phyloP scores from a whole-genome alignment of 1,139 yeast species.

The Candida sp. region DNA sequence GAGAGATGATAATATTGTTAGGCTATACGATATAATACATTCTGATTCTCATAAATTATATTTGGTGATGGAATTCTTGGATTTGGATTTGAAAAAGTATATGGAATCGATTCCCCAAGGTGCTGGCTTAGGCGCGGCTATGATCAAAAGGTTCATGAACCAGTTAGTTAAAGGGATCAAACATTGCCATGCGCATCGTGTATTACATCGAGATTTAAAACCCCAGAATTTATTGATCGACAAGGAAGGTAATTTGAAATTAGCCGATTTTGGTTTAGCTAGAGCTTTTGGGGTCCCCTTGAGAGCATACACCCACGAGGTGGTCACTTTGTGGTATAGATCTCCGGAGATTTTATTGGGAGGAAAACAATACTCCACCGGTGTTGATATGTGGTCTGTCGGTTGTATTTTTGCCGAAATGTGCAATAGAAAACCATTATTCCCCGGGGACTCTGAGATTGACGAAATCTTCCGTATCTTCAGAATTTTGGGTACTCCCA shows the following conservation, averaged over 20 bases:
- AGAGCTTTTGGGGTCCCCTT: slow-evolving; percentile 97
- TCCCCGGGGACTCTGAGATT: slow-evolving; percentile 97
- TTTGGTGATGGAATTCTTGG: slow-evolving; percentile 90
- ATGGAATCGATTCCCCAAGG: slow-evolving; percentile 96
- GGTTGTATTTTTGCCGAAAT: slow-evolving; percentile 99
- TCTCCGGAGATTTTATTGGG: slow-evolving; percentile 96
- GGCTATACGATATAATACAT: slow-evolving; percentile 91
- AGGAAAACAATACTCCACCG: slow-evolving; percentile 96
- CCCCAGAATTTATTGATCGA: slow-evolving; percentile 94
- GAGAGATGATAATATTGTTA: slow-evolving; percentile 88
- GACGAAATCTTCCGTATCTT: slow-evolving; percentile 97
- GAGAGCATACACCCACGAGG: slow-evolving; percentile 96
- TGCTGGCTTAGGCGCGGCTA: slow-evolving; percentile 82
- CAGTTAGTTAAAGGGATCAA: slow-evolving; percentile 91
- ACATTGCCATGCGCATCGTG: slow-evolving; percentile 94
- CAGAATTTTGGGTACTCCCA: slow-evolving; percentile 92
- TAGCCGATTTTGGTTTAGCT: slow-evolving; percentile 97
- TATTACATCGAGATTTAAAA: slow-evolving; percentile 92
- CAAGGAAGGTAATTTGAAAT: slow-evolving; percentile 90
- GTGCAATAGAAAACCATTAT: slow-evolving; percentile 93
- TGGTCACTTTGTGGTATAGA: slow-evolving; percentile 96
- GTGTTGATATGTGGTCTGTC: slow-evolving; percentile 98
- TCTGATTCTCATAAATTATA: slow-evolving; percentile 95
- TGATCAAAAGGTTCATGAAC: slow-evolving; percentile 91
- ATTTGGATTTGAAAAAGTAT: slow-evolving; percentile 90